phyloP scores from a whole-genome alignment of 2,329 filamentous ascomycete species.

The Canariomyces notabilis region DNA sequence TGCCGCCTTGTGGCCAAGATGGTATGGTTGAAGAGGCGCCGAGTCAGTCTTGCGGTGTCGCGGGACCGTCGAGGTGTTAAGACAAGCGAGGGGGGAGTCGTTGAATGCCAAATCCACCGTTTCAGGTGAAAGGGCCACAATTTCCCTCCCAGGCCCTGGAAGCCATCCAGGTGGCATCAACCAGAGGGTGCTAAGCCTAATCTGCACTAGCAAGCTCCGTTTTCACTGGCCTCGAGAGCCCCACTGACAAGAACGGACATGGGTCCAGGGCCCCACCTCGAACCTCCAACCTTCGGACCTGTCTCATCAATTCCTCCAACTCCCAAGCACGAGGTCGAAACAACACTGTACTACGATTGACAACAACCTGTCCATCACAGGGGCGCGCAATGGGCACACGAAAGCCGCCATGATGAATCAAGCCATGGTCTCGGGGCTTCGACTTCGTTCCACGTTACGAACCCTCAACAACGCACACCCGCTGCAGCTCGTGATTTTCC shows the following conservation, averaged over 20 bases:
- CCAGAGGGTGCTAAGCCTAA: slow-evolving; percentile 32
- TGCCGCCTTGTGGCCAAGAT: background rate
- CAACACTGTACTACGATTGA: background rate
- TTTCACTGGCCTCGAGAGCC: slow-evolving; percentile 9
- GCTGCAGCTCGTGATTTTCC: slow-evolving; percentile 28
- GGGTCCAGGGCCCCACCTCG: too few species aligned
- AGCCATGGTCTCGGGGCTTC: slow-evolving; percentile 17
- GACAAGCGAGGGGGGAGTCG: background rate
- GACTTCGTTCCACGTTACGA: slow-evolving; percentile 7
- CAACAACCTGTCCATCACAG: slow-evolving; percentile 4
- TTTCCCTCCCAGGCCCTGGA: slow-evolving; percentile 30
- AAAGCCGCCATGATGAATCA: slow-evolving; percentile 44
- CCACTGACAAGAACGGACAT: too few species aligned
- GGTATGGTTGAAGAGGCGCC: background rate
- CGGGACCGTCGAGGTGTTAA: background rate
- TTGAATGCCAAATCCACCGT: slow-evolving; percentile 14
- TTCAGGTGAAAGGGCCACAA: slow-evolving; percentile 32
- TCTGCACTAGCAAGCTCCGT: slow-evolving; percentile 28
- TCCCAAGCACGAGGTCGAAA: background rate
- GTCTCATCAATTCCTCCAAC: too few species aligned
- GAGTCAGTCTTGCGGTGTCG: background rate
- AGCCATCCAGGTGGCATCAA: slow-evolving; percentile 31
- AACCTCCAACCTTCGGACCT: too few species aligned
- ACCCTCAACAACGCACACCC: slow-evolving; percentile 26
- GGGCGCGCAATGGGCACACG: slow-evolving; percentile 30